A percentile compares a stretch with the other conserved stretches of the same genome.
Conservation (phyloP, 2,329 filamentous ascomycete species). For the Ophiocordyceps camponoti-saundersi region DNA sequence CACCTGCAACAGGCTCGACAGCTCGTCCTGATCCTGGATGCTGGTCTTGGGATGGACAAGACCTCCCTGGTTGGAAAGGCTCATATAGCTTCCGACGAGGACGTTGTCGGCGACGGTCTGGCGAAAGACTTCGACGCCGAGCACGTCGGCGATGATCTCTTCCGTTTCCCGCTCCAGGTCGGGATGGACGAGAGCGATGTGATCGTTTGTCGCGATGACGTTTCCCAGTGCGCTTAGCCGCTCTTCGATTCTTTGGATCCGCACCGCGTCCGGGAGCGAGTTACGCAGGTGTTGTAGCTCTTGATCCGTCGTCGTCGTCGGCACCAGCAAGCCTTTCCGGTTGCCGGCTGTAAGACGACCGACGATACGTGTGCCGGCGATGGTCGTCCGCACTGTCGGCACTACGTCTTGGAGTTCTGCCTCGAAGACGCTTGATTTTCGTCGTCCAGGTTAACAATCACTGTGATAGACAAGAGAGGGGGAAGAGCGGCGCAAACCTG, state of each 20-base stretch:
- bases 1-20: constrained; percentile 83
- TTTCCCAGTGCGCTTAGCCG: constrained; percentile 89
- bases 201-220: constrained; percentile 91
- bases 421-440: constrained; percentile 62
- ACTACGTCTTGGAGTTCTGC: constrained; percentile 94
- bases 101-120: constrained; percentile 97
- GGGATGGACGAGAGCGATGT: constrained; percentile 89
- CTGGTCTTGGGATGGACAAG: constrained; percentile 95
- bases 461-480: background rate
- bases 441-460: too few relatives aligned
- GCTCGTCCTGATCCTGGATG: constrained; percentile 95
- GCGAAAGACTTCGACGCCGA: constrained; percentile 76
- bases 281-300: constrained; percentile 96
- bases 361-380: constrained; percentile 90
- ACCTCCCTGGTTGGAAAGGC: constrained; percentile 85
- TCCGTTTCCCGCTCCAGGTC: constrained; percentile 96
- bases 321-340: constrained; percentile 89
- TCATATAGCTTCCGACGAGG: constrained; percentile 91
- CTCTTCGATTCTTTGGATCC: constrained; percentile 96
- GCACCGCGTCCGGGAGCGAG: constrained; percentile 76
- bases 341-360: constrained; percentile 92
- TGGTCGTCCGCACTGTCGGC: constrained; percentile 90
- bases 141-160: constrained; percentile 91
- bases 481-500: constrained; percentile 33
- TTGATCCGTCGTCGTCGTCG: constrained; percentile 91